Percentiles rank a stretch among this genome's conserved stretches.
Conservation (phyloP, 805 yeast genomes). For the Maudiozyma turicensis region DNA sequence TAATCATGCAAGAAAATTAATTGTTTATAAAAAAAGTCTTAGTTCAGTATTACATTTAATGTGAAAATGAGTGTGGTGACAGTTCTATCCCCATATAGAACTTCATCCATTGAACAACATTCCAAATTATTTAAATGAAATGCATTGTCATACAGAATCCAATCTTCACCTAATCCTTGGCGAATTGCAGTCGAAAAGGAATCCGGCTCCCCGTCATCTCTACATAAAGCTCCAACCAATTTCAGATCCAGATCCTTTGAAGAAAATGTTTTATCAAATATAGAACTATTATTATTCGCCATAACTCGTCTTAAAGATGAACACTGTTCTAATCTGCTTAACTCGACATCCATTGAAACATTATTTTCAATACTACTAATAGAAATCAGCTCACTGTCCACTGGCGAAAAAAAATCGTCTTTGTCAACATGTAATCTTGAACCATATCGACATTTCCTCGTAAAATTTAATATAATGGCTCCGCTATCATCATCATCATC, state of each 20-base stretch:
- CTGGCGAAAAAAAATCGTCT: conserved; percentile 4
- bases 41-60: neutral
- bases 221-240: conserved; percentile 2
- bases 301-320: neutral
- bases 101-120: conserved; percentile 27
- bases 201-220: neutral
- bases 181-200: conserved; percentile 22
- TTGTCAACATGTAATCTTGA: neutral
- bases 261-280: neutral
- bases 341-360: conserved; percentile 1
- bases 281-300: neutral
- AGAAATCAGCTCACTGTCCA: conserved; percentile 8
- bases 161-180: conserved; percentile 28
- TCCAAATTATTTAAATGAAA: conserved; percentile 32
- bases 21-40: neutral
- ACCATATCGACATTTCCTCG: conserved; percentile 4
- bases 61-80: conserved; percentile 5
- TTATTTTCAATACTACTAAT: conserved; percentile 9
- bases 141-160: conserved; percentile 33
- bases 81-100: conserved; percentile 19
- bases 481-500: conserved; percentile 11
- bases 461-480: conserved; percentile 19
- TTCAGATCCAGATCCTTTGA: conserved; percentile 1
- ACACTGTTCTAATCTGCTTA: neutral
- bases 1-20: neutral